Percentiles rank a stretch among this genome's conserved stretches.
Conservation (phyloP, 352 stramenopile genomes). For the Phytophthora lateralis region DNA sequence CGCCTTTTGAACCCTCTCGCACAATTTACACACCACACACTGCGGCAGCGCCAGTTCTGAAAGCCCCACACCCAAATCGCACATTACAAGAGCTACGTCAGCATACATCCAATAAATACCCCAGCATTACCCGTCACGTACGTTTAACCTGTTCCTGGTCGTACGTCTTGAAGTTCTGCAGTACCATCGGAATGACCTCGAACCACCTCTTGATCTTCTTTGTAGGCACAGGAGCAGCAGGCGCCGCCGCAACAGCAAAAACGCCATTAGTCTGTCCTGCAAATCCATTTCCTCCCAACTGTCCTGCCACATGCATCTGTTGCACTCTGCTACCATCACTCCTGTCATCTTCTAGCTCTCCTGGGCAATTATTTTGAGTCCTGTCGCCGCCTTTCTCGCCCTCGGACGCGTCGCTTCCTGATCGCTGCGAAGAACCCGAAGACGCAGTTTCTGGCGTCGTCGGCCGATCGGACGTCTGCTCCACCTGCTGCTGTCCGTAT, state of each 20-base stretch:
- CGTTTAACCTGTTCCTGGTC: conserved; percentile 38
- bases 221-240: not conserved
- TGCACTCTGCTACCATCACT: not conserved
- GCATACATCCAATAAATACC: too few species aligned
- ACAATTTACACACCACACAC: conserved; percentile 26
- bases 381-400: conserved; percentile 8
- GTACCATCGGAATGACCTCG: conserved; percentile 32
- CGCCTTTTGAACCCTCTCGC: conserved; percentile 15
- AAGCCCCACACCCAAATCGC: not conserved
- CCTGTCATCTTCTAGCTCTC: not conserved
- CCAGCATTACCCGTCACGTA: conserved; percentile 6
- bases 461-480: not conserved
- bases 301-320: not conserved
- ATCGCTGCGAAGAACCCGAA: conserved; percentile 4
- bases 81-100: not conserved
- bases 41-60: conserved; percentile 33
- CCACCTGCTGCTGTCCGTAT: not conserved
- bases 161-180: conserved; percentile 33
- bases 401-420: conserved; percentile 9
- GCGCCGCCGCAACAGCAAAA: not conserved
- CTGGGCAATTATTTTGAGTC: not conserved
- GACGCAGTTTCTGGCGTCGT: conserved; percentile 11
- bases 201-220: conserved; percentile 36
- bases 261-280: not conserved
- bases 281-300: not conserved